Base-by-base conservation (phyloP, 208 protist species). In the Borovskyia barvae region DNA sequence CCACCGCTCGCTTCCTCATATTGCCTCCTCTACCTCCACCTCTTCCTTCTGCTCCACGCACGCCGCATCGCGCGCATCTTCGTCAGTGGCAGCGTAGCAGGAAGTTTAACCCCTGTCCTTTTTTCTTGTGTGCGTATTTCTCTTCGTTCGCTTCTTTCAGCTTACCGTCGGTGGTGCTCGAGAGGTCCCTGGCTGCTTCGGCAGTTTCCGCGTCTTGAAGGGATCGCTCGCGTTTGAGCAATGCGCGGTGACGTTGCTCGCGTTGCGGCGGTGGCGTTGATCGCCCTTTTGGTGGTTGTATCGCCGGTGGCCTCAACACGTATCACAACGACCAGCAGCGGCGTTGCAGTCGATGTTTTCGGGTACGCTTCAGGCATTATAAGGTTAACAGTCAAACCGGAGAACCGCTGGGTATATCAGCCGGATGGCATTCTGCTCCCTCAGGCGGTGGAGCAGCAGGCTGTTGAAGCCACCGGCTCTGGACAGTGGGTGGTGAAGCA, bases 371-470 rank as follows among this genome's bases (percentile, higher is more conserved):
- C 64, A 17, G 72, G 72, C 24, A 40, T 76, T 40, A 40, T 90
- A 24, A 76, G 81, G 3, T 45, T 84, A 24, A 66, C 56, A n/a
- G 42, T 72, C 19, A 77, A 72, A 40, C 67, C 77, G 48, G 50
- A 22, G 2, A 65, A 26, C 22, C 32, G 43, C 12, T 77, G 52
- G 55, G 66, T 57, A 22, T 88, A 80, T 48, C 66, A 78, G 51
- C 55, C 64, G 0, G 64, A 71, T 4, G 64, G 64, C 30, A 58
- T 71, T 42, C 56, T 71, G 26, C 40, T 71, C 0, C 48, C 64
- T 1, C 5, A 3, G 32, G 36, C 11, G 20, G 5, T 6, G 12
- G 54, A 47, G 7, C 22, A 64, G 6, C 4, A 36, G 37, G 48
- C 47, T n/a, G 51, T 33, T 3, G 15, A 54, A 12, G 32, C 39